Conservation (phyloP, 768 basidiomycete genomes). For the Cystofilobasidium capitatum region DNA sequence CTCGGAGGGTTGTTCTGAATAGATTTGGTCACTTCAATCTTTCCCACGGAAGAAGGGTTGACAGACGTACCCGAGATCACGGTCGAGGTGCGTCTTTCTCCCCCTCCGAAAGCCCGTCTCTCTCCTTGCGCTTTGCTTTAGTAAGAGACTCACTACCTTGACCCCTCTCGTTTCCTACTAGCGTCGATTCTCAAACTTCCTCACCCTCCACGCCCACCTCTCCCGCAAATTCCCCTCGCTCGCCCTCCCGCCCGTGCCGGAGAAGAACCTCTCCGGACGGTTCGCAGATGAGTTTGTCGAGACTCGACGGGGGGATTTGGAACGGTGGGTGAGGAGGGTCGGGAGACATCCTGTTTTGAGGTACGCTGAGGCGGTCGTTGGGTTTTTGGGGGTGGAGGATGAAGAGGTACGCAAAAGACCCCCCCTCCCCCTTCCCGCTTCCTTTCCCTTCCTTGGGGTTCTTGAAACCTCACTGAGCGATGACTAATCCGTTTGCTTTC, state of each 20-base stretch:
- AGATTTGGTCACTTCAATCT: conserved; percentile 63
- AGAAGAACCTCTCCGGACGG: conserved; percentile 63
- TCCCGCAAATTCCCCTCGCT: conserved; percentile 62
- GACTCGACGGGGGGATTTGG: conserved; percentile 67
- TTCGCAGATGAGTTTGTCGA: conserved; percentile 76
- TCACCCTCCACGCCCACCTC: conserved; percentile 62
- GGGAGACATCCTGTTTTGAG: conserved; percentile 67
- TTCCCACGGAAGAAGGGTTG: conserved; percentile 40
- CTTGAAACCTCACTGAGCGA: too few species aligned
- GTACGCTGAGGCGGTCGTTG: conserved; percentile 67
- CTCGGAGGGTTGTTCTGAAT: background rate
- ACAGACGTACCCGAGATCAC: conserved; percentile 50
- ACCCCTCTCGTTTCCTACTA: conserved; percentile 44
- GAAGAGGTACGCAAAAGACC: conserved; percentile 51
- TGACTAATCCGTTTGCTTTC: too few species aligned
- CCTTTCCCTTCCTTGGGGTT: too few species aligned
- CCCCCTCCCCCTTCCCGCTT: background rate
- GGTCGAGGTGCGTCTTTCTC: background rate
- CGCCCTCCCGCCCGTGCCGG: conserved; percentile 68
- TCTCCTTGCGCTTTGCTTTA: too few species aligned
- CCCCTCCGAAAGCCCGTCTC: background rate
- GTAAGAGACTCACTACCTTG: background rate
- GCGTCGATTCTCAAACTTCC: conserved; percentile 76
- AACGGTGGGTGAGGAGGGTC: conserved; percentile 61
- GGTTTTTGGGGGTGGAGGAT: conserved; percentile 67